Base-by-base conservation (phyloP, 2,329 filamentous ascomycete species). In the Aspergillus alliaceus region DNA sequence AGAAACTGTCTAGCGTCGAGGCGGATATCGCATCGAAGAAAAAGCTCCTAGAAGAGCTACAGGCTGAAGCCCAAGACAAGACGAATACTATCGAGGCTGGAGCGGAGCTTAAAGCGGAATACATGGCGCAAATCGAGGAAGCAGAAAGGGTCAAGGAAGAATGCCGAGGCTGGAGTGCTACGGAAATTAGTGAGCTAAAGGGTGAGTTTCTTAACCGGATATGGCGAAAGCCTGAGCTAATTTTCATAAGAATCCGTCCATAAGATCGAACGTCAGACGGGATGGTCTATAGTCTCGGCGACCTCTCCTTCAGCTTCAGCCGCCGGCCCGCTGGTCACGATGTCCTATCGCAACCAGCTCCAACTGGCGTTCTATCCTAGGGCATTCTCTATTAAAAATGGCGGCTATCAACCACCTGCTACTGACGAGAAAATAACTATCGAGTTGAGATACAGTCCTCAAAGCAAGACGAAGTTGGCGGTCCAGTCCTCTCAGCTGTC, bases 141-240 rank as follows among this genome's bases (percentile, higher is more conserved):
- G 90, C 93, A 0, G 92, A 97, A 72, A 87, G 86, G 62, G 81
- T 96, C 25, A 85, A 90, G 60, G 92, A 97, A 71, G 90, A 96
- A 67, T 96, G 90, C 71, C 86, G 93, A 53, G 93, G 93, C 37
- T 97, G 93, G 88, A 93, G 88, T 56, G 85, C 88, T 52, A 87
- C 83, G 27, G 95, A 98, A 75, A 90, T 98, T 61, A 84, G 84
- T 61, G 79, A 80, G 37, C 80, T 96, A n/a, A 92, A 93, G 82
- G 84, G 90, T 90, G 81, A 70, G 79, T 68, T 22, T 40, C 1
- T 11, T 42, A 35, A 2, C 12, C 6, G 18, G 7, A 25, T 37
- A 29, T 44, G 40, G 8, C 15, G 4, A 20, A 31, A 25, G n/a
- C 18, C 24, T 9, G 15, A n/a, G 20, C 20, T 51, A 46, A 44